Conservation (phyloP, 164 flowering plant species). For the Vitis rupestris region DNA sequence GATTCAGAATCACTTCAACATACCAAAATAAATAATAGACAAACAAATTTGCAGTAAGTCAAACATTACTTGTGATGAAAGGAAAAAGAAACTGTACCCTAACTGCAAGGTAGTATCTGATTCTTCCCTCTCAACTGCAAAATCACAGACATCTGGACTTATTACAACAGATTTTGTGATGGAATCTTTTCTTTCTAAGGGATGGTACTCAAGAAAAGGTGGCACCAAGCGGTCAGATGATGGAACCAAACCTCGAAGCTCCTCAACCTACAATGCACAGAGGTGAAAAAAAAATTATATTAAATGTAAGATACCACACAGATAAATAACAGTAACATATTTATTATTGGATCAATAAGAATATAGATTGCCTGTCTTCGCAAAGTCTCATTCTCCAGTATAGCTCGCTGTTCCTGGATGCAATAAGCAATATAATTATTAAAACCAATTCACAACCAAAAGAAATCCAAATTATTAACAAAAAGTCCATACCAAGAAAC, state of each 20-base stretch:
- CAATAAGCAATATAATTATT: neutral
- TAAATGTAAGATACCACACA: neutral
- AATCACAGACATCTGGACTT: constrained; percentile 32
- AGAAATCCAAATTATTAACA: neutral
- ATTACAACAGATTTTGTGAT: constrained; percentile 19
- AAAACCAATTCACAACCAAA: neutral
- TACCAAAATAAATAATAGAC: neutral
- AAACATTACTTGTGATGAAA: neutral
- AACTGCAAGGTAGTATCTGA: constrained; percentile 76
- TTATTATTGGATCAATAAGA: neutral
- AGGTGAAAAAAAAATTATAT: constrained; percentile 1
- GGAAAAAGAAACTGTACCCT: constrained; percentile 43
- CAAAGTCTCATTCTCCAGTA: constrained; percentile 64
- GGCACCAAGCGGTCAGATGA: constrained; percentile 26
- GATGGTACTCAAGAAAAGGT: constrained; percentile 39
- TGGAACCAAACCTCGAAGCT: constrained; percentile 49
- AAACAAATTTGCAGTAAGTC: neutral
- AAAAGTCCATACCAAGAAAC: neutral
- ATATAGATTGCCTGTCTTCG: constrained; percentile 58
- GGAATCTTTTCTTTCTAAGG: constrained; percentile 31
- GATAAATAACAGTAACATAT: neutral
- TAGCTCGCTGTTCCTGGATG: constrained; percentile 60
- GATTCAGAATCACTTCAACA: neutral
- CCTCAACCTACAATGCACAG: constrained; percentile 50
- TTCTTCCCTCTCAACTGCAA: constrained; percentile 40